Base-by-base conservation (phyloP, 2,329 filamentous ascomycete species). In the Dothideomycetes sp. region DNA sequence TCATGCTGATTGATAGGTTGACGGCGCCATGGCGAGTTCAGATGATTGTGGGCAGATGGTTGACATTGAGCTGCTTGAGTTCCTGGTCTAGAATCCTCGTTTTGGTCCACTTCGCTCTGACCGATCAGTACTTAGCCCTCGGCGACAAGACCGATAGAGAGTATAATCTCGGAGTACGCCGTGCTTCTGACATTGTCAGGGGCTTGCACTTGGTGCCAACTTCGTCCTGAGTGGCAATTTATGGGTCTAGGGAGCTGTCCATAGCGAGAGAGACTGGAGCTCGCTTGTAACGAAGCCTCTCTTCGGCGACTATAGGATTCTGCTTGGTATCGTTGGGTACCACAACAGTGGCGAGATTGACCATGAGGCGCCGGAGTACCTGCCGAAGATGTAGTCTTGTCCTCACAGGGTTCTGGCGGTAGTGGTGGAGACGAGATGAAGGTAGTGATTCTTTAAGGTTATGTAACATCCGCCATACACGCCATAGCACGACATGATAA, bases 1-100 rank as follows among this genome's bases (percentile, higher is more conserved):
- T 48, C 81, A 86, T 53, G 81, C 80, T 2, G 81, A 81, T 0
- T 58, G 81, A 15, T 74, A 79, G 55, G 71, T 79, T 2, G 75
- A 79, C 47, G 75, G 75, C 0, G 73, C 75, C 3, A 62, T 74
- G 41, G 74, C 68, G 10, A 74, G 68, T 49, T 54, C 79, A 37
- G 75, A 79, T 52, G 73, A 72, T 2, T 49, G 79, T 46, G 73
- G 78, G 58, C 70, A 68, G 42, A 78, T 79, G 41, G 68, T 66
- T 2, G 59, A 67, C n/a, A n/a, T 11, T 29, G 30, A 37, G 37
- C 9, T 33, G 9, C 31, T 33, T 33, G n/a, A 33, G 9, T 8
- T 8, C 12, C 16, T 33, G n/a, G 31, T 17, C 14, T 12, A 19
- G 15, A 14, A 4, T 19, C 4, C 19, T 12, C 12, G 22, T 7